Evolutionary conservation across 805 yeast species (phyloP).

Genomic region (Hagleromyces aurorensis): DNA sequence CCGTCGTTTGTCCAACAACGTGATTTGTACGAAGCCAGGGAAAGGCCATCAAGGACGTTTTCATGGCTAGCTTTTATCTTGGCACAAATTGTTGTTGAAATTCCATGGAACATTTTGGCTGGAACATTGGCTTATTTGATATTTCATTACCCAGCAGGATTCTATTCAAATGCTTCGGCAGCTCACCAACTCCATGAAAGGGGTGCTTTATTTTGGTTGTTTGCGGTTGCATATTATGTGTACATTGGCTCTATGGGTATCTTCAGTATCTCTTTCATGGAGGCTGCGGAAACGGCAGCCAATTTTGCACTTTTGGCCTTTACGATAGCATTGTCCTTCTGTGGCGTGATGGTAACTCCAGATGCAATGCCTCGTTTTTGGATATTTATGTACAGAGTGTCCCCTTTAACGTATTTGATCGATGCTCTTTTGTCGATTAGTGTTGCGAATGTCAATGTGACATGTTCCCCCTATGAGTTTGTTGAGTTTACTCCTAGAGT

Average conservation of each 20-base stretch:
- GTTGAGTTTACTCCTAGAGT: conserved; percentile 40
- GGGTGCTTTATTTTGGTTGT: conserved; percentile 43
- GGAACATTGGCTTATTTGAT: conserved; percentile 52
- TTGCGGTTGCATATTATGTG: conserved; percentile 37
- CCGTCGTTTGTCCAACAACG: conserved; percentile 52
- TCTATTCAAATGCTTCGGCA: conserved; percentile 47
- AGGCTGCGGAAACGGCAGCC: conserved; percentile 51
- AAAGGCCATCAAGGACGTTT: conserved; percentile 58
- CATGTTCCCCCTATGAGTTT: conserved; percentile 40
- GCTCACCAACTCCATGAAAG: conserved; percentile 37
- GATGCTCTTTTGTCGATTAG: conserved; percentile 45
- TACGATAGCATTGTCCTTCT: conserved; percentile 53
- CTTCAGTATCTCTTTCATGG: conserved; percentile 46
- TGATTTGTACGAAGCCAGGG: conserved; percentile 56
- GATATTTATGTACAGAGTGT: conserved; percentile 64
- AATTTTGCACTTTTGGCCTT: conserved; percentile 45
- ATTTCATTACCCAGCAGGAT: conserved; percentile 62
- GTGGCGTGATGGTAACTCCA: conserved; percentile 62
- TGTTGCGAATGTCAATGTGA: conserved; percentile 38
- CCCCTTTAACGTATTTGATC: conserved; percentile 58
- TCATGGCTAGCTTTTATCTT: conserved; percentile 50
- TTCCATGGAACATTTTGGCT: conserved; percentile 48
- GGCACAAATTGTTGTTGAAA: conserved; percentile 52
- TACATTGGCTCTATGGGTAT: conserved; percentile 52
- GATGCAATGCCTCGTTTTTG: conserved; percentile 55